These are phyloP conservation scores for Arthrinium phaeospermum DNA, from an alignment of 2,329 filamentous ascomycete genomes.

Conservation along the genomic window DNA sequence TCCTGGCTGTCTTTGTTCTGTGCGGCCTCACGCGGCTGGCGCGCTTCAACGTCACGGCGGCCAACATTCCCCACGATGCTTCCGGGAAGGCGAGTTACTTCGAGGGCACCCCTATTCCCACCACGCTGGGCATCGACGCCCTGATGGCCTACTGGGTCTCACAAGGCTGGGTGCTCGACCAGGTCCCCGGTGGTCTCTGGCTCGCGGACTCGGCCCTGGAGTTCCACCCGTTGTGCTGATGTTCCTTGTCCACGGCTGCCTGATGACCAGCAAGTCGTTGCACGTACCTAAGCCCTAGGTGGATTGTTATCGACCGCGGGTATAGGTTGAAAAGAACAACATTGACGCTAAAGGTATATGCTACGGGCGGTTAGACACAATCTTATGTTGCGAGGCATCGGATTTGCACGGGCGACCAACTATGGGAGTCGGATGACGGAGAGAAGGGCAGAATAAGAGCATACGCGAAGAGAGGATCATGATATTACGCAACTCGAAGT, in stretches of 20 bases:
- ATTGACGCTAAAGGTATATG: not conserved
- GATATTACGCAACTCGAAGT: not conserved
- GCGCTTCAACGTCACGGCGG: slow-evolving; percentile 96
- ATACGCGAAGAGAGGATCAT: not conserved
- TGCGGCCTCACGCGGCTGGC: slow-evolving; percentile 92
- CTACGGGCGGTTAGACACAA: not conserved
- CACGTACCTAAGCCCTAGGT: slow-evolving; percentile 85
- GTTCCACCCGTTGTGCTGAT: slow-evolving; percentile 80
- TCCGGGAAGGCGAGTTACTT: slow-evolving; percentile 94
- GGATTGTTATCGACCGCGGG: not conserved
- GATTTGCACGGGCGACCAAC: not conserved
- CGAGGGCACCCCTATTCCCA: slow-evolving; percentile 95
- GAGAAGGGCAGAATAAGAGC: not conserved
- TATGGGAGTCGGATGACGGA: not conserved
- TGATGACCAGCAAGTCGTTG: slow-evolving; percentile 95
- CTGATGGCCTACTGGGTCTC: slow-evolving; percentile 91
- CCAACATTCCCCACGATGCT: slow-evolving; percentile 87
- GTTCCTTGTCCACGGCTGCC: slow-evolving; percentile 86
- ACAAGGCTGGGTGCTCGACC: slow-evolving; percentile 77
- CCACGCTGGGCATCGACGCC: slow-evolving; percentile 78
- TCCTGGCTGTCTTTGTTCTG: slow-evolving; percentile 87
- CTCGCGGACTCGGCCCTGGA: slow-evolving; percentile 72
- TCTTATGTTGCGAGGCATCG: not conserved
- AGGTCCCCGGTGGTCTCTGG: slow-evolving; percentile 78
- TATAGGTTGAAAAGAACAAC: not conserved